Base-by-base conservation (phyloP, 1,284 basidiomycete species). In the Spongispora temasekensis region DNA sequence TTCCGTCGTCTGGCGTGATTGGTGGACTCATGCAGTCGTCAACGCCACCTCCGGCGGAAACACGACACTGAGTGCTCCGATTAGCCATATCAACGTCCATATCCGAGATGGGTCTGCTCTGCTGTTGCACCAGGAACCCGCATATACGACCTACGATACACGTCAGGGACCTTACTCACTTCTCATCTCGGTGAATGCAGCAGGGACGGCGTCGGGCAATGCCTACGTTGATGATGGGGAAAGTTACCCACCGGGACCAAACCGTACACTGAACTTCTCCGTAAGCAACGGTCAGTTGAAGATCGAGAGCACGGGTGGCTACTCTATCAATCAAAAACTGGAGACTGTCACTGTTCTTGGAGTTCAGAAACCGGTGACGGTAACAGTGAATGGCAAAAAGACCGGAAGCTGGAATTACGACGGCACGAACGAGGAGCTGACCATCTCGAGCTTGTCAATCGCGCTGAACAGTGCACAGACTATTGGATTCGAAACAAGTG, bases 1-100 rank as follows among this genome's bases (percentile, higher is more conserved):
- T n/a, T 75, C 74, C 17, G 82, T 83, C 1, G 75, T 80, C 59
- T 93, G 89, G 90, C 82, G 88, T 57, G 90, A 93, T 73, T 91
- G 88, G 84, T 91, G 87, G 75, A 90, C 87, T 0, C 87, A 90
- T 67, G 77, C 82, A 35, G 77, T 77, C 42, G 80, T 83, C 44
- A 75, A 74, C 61, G 74, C 68, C 8, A 70, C 69, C 7, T 25
- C 68, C 4, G 75, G 76, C 31, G 67, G 59, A 15, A 78, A 78
- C 64, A 79, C 79, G 0, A 79, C 78, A 0, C 69, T 87, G 32
- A 57, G 75, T 77, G 54, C 83, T 77, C 71, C 88, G 1, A 81
- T 93, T 2, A 81, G 85, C 4, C 82, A 89, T 67, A 91, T 92
- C 71, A 85, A 85, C 55, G 84, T 91, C 15, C 89, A 91, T 69